A percentile compares a stretch with the other conserved stretches of the same genome.
Conservation (phyloP, 768 basidiomycete species). For the Trametes punicea region DNA sequence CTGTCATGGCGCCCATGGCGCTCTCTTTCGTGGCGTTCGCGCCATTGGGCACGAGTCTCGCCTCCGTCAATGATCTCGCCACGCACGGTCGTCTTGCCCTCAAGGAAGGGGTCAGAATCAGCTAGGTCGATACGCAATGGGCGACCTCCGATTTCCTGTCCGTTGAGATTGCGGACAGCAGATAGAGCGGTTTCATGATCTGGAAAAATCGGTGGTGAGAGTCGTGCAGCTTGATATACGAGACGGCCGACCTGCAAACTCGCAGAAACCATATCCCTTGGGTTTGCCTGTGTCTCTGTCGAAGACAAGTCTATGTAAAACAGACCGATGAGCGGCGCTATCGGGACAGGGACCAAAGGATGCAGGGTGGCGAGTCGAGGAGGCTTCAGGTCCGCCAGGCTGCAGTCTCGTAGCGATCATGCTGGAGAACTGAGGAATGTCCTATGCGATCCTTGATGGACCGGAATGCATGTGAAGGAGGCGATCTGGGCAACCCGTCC, state of each 20-base stretch:
- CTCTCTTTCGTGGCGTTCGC: conserved; percentile 42
- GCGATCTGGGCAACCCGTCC: too few relatives aligned
- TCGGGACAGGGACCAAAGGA: background rate
- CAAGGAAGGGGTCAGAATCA: conserved; percentile 88
- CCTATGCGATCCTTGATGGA: too few relatives aligned
- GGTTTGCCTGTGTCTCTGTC: conserved; percentile 94
- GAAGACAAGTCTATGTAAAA: conserved; percentile 66
- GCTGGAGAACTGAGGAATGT: too few relatives aligned
- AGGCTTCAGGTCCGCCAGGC: too few relatives aligned
- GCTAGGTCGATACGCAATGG: conserved; percentile 92
- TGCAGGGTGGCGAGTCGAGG: background rate
- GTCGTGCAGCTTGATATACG: background rate
- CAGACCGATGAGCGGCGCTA: background rate
- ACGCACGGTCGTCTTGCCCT: conserved; percentile 84
- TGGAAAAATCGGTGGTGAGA: conserved; percentile 24
- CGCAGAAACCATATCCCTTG: conserved; percentile 91
- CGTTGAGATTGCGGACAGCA: conserved; percentile 94
- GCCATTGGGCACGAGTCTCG: conserved; percentile 54
- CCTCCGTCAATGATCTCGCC: conserved; percentile 77
- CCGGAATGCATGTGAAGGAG: too few relatives aligned
- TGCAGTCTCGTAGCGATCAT: too few relatives aligned
- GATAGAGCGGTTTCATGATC: conserved; percentile 96
- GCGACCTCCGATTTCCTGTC: conserved; percentile 87
- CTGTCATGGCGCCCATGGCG: conserved; percentile 27
- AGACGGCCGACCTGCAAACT: conserved; percentile 74